phyloP scores from a whole-genome alignment of 2,329 filamentous ascomycete species.

The Paecilomyces formosus region DNA sequence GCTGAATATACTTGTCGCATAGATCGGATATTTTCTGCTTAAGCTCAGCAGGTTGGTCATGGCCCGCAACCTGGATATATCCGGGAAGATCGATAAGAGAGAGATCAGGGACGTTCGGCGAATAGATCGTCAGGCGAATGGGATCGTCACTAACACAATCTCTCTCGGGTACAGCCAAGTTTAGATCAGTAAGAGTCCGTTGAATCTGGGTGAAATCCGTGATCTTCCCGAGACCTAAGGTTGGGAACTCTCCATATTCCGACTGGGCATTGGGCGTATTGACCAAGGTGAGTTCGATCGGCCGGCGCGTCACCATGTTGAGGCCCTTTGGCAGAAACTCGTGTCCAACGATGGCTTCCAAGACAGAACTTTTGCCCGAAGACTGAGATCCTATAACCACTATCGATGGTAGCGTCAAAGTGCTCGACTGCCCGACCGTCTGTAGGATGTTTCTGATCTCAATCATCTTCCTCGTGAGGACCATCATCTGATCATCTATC shows the following conservation, averaged over 20 bases:
- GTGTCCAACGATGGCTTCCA: constrained; percentile 95
- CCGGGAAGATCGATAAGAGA: constrained; percentile 94
- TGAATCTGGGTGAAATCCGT: constrained; percentile 80
- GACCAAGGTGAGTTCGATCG: constrained; percentile 91
- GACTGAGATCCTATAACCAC: constrained; percentile 99
- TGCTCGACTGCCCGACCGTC: constrained; percentile 83
- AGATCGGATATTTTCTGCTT: constrained; percentile 95
- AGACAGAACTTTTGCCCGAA: constrained; percentile 92
- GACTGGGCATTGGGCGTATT: constrained; percentile 82
- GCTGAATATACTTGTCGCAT: constrained; percentile 96
- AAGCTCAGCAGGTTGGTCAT: constrained; percentile 81
- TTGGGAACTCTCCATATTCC: constrained; percentile 95
- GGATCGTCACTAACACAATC: constrained; percentile 96
- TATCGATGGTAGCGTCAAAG: constrained; percentile 85
- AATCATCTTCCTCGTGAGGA: constrained; percentile 98
- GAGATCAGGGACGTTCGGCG: constrained; percentile 87
- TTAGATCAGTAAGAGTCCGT: constrained; percentile 87
- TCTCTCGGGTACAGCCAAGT: constrained; percentile 79
- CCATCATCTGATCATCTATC: constrained; percentile 98
- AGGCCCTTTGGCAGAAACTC: constrained; percentile 96
- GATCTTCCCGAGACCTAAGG: constrained; percentile 80
- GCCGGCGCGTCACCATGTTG: constrained; percentile 95
- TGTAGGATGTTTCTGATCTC: constrained; percentile 91
- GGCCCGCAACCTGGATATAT: constrained; percentile 91
- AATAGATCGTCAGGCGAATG: constrained; percentile 92